A percentile compares a stretch with the other conserved stretches of the same genome.
Conservation (phyloP, 2,329 filamentous ascomycete genomes). For the Exophiala alcalophila region DNA sequence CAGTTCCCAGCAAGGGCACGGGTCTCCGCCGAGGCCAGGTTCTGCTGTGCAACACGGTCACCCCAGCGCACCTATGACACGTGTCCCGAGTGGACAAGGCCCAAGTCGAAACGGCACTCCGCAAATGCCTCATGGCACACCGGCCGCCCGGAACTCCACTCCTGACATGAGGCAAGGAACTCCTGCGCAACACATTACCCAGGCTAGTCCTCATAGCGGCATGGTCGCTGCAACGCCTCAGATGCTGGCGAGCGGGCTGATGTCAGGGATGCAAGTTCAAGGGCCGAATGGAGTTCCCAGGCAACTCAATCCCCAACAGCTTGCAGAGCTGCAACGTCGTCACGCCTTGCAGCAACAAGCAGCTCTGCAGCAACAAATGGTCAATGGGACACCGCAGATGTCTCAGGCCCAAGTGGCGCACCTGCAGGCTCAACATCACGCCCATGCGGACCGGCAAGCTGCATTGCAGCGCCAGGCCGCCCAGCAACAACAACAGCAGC, state of each 20-base stretch:
- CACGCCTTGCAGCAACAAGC: slow-evolving; percentile 45
- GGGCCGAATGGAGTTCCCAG: slow-evolving; percentile 38
- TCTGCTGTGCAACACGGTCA: slow-evolving; percentile 49
- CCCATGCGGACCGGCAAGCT: slow-evolving; percentile 33
- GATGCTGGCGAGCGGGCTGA: slow-evolving; percentile 42
- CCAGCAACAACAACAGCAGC: slow-evolving; percentile 32
- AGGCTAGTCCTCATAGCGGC: slow-evolving; percentile 45
- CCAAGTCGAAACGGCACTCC: slow-evolving; percentile 48
- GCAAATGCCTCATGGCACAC: slow-evolving; percentile 47
- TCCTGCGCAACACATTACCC: slow-evolving; percentile 46
- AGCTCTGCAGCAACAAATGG: slow-evolving; percentile 40
- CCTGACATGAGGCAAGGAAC: slow-evolving; percentile 49
- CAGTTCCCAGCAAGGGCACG: slow-evolving; percentile 45
- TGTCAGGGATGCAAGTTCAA: slow-evolving; percentile 43
- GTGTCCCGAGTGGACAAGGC: slow-evolving; percentile 46
- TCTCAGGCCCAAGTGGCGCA: slow-evolving; percentile 32
- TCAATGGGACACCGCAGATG: slow-evolving; percentile 34
- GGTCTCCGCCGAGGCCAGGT: slow-evolving; percentile 45
- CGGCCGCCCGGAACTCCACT: slow-evolving; percentile 47
- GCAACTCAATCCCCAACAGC: slow-evolving; percentile 41
- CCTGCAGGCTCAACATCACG: slow-evolving; percentile 29
- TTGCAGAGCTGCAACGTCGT: slow-evolving; percentile 41
- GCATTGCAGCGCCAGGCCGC: slow-evolving; percentile 33
- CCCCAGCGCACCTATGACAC: slow-evolving; percentile 45
- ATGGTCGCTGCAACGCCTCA: slow-evolving; percentile 45